These are phyloP conservation scores for Selaginella tamariscina DNA, from an alignment of 75 land plant species.

Conservation along the genomic window DNA sequence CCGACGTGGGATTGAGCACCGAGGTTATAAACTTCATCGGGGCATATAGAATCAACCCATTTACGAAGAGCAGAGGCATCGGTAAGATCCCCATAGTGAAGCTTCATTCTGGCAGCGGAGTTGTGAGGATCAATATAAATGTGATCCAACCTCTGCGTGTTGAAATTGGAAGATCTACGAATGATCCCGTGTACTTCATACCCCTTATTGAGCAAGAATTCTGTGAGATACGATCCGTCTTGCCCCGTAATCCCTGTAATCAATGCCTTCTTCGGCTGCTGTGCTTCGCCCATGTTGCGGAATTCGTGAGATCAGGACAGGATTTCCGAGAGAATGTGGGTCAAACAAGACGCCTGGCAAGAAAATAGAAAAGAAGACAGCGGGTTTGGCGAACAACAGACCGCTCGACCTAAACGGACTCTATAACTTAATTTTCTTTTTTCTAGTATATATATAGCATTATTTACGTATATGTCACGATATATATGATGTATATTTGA, in stretches of 20 bases:
- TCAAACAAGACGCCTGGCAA: too few species aligned
- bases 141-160: slow-evolving; percentile 85
- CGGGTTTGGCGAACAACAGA: too few species aligned
- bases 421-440: too few species aligned
- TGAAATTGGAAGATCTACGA: slow-evolving; percentile 84
- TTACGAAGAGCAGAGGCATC: slow-evolving; percentile 94
- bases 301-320: too few species aligned
- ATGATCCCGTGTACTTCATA: slow-evolving; percentile 94
- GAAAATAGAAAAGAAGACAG: too few species aligned
- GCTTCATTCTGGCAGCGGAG: slow-evolving; percentile 67
- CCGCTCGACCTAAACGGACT: too few species aligned
- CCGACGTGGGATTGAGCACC: slow-evolving; percentile 97
- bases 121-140: slow-evolving; percentile 94
- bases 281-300: too few species aligned
- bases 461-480: too few species aligned
- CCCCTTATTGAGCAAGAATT: slow-evolving; percentile 65
- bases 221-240: slow-evolving; percentile 87
- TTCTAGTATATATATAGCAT: too few species aligned
- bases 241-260: slow-evolving; percentile 90
- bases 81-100: slow-evolving; percentile 88
- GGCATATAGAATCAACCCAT: slow-evolving; percentile 72
- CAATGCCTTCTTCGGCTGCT: slow-evolving; percentile 61
- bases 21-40: slow-evolving; percentile 92
- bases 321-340: too few species aligned
- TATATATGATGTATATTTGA: too few species aligned